Percentiles rank a stretch among this genome's conserved stretches.
phyloP scores from a whole-genome alignment of 1,284 basidiomycete species.

The Fomes fomentarius region DNA sequence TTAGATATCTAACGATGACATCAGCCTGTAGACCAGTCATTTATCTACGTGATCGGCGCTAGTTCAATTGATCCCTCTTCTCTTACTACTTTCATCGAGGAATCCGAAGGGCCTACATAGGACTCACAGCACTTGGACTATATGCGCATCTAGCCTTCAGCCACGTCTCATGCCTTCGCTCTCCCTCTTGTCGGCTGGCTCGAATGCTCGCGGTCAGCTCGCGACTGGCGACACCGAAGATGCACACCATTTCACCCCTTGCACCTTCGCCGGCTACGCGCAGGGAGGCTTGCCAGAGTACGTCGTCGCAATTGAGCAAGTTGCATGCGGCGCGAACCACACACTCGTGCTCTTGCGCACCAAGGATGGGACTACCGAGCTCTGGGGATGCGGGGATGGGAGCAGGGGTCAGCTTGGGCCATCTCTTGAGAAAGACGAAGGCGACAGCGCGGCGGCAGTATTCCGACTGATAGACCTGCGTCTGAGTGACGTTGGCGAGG shows the following conservation, averaged over 20 bases:
- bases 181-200: conserved; percentile 59
- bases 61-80: no score
- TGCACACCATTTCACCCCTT: conserved; percentile 54
- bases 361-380: conserved; percentile 33
- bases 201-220: conserved; percentile 80
- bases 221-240: conserved; percentile 62
- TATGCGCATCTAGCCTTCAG: no score
- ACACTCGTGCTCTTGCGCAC: conserved; percentile 56
- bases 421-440: background rate
- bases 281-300: conserved; percentile 27
- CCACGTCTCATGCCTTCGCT: conserved; percentile 3
- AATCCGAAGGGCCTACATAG: no score
- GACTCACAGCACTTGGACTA: no score
- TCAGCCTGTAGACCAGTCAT: no score
- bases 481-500: conserved; percentile 30
- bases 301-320: conserved; percentile 38
- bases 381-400: conserved; percentile 76
- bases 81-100: no score
- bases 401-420: conserved; percentile 64
- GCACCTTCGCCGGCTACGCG: conserved; percentile 40
- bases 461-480: conserved; percentile 53
- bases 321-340: conserved; percentile 69
- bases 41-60: no score
- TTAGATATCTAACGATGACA: no score
- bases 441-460: conserved; percentile 25